Conservation (phyloP, 192 early-diverging fungal species). For the Borealophlyctis nickersoniae region DNA sequence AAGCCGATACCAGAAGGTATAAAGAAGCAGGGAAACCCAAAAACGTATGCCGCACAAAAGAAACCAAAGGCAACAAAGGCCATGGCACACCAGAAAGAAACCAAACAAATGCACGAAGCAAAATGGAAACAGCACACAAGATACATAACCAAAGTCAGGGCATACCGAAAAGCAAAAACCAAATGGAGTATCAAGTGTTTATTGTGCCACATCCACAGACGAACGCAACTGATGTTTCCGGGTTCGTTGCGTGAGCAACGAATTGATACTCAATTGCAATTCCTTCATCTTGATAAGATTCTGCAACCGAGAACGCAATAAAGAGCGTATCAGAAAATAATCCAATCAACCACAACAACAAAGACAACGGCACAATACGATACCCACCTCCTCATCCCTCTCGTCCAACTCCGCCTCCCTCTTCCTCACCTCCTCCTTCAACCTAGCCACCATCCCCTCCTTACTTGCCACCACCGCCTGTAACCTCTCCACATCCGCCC, state of each 20-base stretch:
- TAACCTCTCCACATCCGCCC: conserved; percentile 9
- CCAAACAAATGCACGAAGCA: too few relatives aligned
- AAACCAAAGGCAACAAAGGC: too few relatives aligned
- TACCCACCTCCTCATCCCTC: conserved; percentile 41
- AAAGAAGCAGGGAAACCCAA: too few relatives aligned
- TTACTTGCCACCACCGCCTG: conserved; percentile 15
- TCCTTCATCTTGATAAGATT: conserved; percentile 43
- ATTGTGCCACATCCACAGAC: neutral
- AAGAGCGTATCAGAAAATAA: neutral
- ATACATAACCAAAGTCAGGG: too few relatives aligned
- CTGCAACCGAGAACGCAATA: neutral
- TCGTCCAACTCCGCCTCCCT: conserved; percentile 35
- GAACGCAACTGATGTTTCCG: neutral
- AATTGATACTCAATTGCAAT: conserved; percentile 37
- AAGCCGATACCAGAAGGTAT: too few relatives aligned
- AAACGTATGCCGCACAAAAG: too few relatives aligned
- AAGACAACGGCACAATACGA: too few relatives aligned
- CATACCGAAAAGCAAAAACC: too few relatives aligned
- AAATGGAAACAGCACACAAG: too few relatives aligned
- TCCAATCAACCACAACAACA: conserved; percentile 7
- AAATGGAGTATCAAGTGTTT: too few relatives aligned
- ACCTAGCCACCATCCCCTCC: conserved; percentile 28
- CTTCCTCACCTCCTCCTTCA: conserved; percentile 35
- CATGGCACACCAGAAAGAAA: too few relatives aligned
- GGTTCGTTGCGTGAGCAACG: conserved; percentile 26